phyloP scores from a whole-genome alignment of 1,139 yeast species.

The Pichia sp. region DNA sequence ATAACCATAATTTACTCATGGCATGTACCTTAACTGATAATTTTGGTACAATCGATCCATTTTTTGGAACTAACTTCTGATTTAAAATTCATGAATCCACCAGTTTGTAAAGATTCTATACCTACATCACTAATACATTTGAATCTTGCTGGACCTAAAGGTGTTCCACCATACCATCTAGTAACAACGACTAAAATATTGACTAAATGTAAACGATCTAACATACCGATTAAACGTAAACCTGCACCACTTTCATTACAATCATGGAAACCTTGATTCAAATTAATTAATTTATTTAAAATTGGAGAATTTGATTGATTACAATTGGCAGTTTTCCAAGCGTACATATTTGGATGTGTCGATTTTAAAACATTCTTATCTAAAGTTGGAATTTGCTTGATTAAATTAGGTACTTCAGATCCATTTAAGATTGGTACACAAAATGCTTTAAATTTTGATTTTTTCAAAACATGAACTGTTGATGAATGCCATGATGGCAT shows the following conservation, averaged over 20 bases:
- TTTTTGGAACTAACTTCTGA: not conserved
- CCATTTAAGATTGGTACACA: constrained; percentile 34
- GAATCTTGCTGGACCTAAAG: constrained; percentile 58
- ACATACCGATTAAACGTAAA: constrained; percentile 39
- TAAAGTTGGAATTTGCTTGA: constrained; percentile 33
- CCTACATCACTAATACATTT: constrained; percentile 53
- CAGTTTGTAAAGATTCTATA: constrained; percentile 33
- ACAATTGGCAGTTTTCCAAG: constrained; percentile 49
- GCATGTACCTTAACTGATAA: not conserved
- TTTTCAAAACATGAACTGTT: constrained; percentile 35
- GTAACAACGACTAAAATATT: constrained; percentile 57
- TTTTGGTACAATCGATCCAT: constrained; percentile 17
- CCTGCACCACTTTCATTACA: constrained; percentile 68
- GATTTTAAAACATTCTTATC: constrained; percentile 44
- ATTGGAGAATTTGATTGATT: constrained; percentile 1
- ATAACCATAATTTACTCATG: not conserved
- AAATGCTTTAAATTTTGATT: constrained; percentile 59
- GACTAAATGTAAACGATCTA: constrained; percentile 40
- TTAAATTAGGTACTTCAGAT: constrained; percentile 34
- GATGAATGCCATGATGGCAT: constrained; percentile 30
- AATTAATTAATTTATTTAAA: constrained; percentile 12
- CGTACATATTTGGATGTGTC: constrained; percentile 59
- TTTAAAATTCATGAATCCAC: constrained; percentile 16
- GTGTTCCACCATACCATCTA: constrained; percentile 69
- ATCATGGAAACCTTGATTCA: constrained; percentile 52